Percentiles rank a stretch among this genome's conserved stretches.
These are phyloP conservation scores for Candida easanensis DNA, from an alignment of 805 yeast genomes.

Conservation along the genomic window DNA sequence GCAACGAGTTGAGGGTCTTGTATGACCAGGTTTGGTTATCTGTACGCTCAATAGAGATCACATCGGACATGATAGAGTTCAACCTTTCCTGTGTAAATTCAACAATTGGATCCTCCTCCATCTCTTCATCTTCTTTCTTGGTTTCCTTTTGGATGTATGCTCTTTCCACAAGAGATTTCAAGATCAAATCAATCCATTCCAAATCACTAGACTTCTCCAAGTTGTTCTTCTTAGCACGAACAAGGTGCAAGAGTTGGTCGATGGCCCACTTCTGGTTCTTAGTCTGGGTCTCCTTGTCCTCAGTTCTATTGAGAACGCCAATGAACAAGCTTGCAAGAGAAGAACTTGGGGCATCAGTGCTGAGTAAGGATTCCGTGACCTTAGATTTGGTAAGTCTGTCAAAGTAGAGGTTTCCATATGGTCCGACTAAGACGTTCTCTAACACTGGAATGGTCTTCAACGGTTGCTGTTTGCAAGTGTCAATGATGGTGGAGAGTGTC, in stretches of 20 bases:
- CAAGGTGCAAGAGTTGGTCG: slow-evolving; percentile 54
- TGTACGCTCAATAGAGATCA: slow-evolving; percentile 43
- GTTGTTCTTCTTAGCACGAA: slow-evolving; percentile 40
- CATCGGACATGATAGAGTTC: slow-evolving; percentile 62
- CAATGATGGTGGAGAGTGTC: slow-evolving; percentile 43
- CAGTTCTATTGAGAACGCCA: slow-evolving; percentile 15
- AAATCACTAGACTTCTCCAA: slow-evolving; percentile 23
- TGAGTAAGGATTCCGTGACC: slow-evolving; percentile 40
- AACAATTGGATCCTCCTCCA: slow-evolving; percentile 31
- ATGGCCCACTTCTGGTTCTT: slow-evolving; percentile 48
- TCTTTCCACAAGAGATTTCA: slow-evolving; percentile 30
- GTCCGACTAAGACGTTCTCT: slow-evolving; percentile 36
- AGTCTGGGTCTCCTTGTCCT: slow-evolving; percentile 12
- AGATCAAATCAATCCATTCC: slow-evolving; percentile 30
- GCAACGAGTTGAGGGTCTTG: slow-evolving; percentile 41
- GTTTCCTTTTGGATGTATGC: slow-evolving; percentile 28
- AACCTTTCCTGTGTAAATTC: slow-evolving; percentile 58
- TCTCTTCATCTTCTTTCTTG: slow-evolving; percentile 11
- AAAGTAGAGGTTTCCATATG: slow-evolving; percentile 62
- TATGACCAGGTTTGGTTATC: slow-evolving; percentile 60
- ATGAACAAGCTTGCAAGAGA: slow-evolving; percentile 20
- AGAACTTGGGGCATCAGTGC: slow-evolving; percentile 11
- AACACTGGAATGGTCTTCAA: slow-evolving; percentile 32
- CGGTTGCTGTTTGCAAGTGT: slow-evolving; percentile 36
- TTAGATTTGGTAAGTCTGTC: slow-evolving; percentile 76